These are phyloP conservation scores for Posidonia oceanica DNA, from an alignment of 116 monocot genomes.

Conservation along the genomic window DNA sequence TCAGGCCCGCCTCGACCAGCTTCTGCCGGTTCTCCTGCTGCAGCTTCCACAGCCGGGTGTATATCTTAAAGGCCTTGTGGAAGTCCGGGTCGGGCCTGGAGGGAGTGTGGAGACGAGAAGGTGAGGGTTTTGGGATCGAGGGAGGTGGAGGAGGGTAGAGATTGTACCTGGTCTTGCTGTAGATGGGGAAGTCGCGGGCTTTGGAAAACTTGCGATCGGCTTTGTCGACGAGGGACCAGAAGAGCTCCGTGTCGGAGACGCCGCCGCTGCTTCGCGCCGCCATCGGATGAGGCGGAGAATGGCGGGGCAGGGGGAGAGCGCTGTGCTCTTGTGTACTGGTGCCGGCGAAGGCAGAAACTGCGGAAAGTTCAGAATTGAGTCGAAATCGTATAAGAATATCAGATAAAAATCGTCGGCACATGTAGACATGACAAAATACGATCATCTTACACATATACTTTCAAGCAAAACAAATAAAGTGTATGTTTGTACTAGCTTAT, in stretches of 20 bases:
- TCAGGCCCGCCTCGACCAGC: conserved; percentile 66
- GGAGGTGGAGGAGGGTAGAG: conserved; percentile 8
- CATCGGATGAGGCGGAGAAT: neutral
- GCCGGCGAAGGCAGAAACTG: too few relatives aligned
- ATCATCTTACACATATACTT: too few relatives aligned
- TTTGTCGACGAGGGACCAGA: conserved; percentile 33
- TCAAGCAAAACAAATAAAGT: too few relatives aligned
- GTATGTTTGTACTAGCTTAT: too few relatives aligned
- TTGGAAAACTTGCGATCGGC: conserved; percentile 30
- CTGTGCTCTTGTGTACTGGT: too few relatives aligned
- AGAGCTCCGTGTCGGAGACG: conserved; percentile 19
- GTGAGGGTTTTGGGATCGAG: too few relatives aligned
- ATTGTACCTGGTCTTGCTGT: conserved; percentile 16
- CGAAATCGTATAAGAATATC: too few relatives aligned
- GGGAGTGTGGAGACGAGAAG: neutral
- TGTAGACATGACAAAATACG: too few relatives aligned
- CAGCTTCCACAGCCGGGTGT: conserved; percentile 87
- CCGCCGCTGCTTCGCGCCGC: neutral
- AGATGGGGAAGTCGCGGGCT: conserved; percentile 14
- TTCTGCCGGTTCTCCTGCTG: conserved; percentile 85
- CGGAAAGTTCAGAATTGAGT: too few relatives aligned
- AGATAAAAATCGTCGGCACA: too few relatives aligned
- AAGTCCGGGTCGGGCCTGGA: conserved; percentile 33
- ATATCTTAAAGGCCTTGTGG: conserved; percentile 78
- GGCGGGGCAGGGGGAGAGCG: neutral